Conservation (phyloP, 1,284 basidiomycete genomes). For the Ganoderma boninense region DNA sequence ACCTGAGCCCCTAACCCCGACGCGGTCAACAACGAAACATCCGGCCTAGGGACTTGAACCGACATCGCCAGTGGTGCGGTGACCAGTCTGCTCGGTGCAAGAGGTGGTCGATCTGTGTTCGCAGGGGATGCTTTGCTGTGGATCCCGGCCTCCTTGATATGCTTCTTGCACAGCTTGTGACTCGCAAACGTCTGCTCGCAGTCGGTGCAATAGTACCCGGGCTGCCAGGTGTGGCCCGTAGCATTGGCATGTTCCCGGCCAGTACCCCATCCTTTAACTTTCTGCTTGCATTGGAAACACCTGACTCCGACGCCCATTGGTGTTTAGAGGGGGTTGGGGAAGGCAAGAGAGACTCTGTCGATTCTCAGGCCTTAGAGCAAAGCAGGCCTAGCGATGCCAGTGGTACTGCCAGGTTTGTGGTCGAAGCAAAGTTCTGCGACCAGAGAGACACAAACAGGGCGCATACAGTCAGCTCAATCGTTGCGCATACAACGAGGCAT, state of each 20-base stretch:
- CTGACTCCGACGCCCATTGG: conserved; percentile 10
- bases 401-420: too few species aligned
- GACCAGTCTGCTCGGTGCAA: not conserved
- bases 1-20: not conserved
- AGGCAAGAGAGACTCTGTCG: not conserved
- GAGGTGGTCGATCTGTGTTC: not conserved
- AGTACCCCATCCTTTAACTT: not conserved
- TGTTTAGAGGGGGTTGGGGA: not conserved
- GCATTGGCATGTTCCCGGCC: not conserved
- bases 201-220: conserved; percentile 7
- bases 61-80: not conserved
- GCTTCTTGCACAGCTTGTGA: conserved; percentile 1
- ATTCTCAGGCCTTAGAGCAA: not conserved
- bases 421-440: not conserved
- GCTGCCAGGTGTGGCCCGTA: conserved; percentile 8
- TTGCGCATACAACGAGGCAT: not conserved
- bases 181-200: conserved; percentile 8
- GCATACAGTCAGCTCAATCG: not conserved
- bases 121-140: not conserved
- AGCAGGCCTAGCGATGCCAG: not conserved
- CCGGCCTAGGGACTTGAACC: not conserved
- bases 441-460: not conserved
- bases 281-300: conserved; percentile 17
- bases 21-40: not conserved
- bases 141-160: not conserved